phyloP scores from a whole-genome alignment of 257 asterid species.

The Capsicum rhomboideum region DNA sequence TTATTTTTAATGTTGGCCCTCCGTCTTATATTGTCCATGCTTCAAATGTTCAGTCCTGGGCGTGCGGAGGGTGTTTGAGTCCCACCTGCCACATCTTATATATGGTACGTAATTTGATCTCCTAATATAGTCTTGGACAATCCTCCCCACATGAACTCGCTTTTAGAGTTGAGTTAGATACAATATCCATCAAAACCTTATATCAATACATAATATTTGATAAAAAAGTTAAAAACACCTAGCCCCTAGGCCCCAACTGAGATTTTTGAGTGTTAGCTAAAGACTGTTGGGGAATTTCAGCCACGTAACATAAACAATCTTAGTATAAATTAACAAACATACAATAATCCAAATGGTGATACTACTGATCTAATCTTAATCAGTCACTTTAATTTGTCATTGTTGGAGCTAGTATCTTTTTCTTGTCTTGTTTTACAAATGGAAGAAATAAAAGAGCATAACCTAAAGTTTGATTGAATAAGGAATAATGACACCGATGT shows the following conservation, averaged over 20 bases:
- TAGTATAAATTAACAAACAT: not conserved
- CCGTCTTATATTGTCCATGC: too few relatives aligned
- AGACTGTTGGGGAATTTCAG: not conserved
- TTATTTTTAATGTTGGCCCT: too few relatives aligned
- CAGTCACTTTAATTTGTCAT: not conserved
- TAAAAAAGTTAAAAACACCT: not conserved
- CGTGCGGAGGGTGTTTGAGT: too few relatives aligned
- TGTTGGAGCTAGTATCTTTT: not conserved
- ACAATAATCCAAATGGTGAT: not conserved
- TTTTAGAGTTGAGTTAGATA: too few relatives aligned
- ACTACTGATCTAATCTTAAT: too few relatives aligned
- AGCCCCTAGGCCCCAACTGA: not conserved
- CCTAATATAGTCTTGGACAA: too few relatives aligned
- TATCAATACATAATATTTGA: not conserved
- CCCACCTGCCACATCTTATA: too few relatives aligned
- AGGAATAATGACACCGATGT: slow-evolving; percentile 1
- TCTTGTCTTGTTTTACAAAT: not conserved
- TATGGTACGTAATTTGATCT: too few relatives aligned
- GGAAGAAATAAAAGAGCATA: not conserved
- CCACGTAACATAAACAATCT: not conserved
- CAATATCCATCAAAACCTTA: not conserved
- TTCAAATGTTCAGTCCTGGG: too few relatives aligned
- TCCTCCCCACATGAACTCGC: too few relatives aligned
- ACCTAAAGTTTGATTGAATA: not conserved
- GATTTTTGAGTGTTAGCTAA: not conserved